Base-by-base conservation (phyloP, 352 stramenopile species). In the Globisporangium nodosum region DNA sequence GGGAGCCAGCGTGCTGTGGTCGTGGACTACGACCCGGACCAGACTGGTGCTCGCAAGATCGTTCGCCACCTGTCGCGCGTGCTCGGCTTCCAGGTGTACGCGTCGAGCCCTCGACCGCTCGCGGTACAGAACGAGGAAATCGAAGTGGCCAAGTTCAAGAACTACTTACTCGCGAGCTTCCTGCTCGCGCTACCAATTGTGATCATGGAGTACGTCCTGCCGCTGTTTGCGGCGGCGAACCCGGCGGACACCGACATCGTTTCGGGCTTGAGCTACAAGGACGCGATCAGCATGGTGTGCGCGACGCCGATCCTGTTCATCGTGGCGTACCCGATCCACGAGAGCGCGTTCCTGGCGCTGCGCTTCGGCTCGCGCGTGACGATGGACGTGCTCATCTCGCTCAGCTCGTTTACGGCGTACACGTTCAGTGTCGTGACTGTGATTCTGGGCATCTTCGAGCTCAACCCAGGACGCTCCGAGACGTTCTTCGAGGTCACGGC, bases 401-500 rank as follows among this genome's bases (percentile, higher is more conserved):
- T 92, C 33, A 89, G 81, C 37, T 73, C 81, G n/a, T 74, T 76
- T 49, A 73, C 71, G 2, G 76, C 83, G 31, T 92, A 90, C 66
- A 58, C 69, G 0, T 92, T 89, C 57, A 90, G 78, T 1, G 47
- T 77, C 18, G 58, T 75, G 5, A 73, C 63, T 3, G 58, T 82
- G 16, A 8, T 63, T 16, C 58, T 76, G 30, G 54, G 56, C 7
- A 53, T 73, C 21, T 52, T 67, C 9, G 13, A 39, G 20, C 48
- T 73, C n/a, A 54, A 73, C 16, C 60, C 55, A 31, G 65, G 73
- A 4, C 63, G 71, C 43, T 54, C 67, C 0, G 78, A 88, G 37
- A 89, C 81, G 12, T 92, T 92, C 48, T 92, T 92, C 45, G 76
- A 90, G 42, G 74, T 88, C 37, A 87, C 73, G 1, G 75, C 78